A percentile compares a stretch with the other conserved stretches of the same genome.
These are phyloP conservation scores for Avena insularis DNA, from an alignment of 176 grass and related monocot genomes.

Conservation along the genomic window DNA sequence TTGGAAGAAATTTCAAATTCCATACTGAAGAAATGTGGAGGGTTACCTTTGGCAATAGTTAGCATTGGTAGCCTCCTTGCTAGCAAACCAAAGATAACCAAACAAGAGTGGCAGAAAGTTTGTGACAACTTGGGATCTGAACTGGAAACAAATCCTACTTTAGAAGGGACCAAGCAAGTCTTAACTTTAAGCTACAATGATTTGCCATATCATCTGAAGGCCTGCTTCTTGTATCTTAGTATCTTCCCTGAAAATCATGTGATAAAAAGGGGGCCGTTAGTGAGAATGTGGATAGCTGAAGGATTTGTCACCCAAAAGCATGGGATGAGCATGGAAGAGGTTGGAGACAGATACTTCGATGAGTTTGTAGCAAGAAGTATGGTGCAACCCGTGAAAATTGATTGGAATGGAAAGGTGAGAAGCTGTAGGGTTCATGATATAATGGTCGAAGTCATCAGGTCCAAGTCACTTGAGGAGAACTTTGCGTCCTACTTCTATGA, in stretches of 20 bases:
- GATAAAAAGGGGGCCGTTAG: not conserved
- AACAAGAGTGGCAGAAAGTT: conserved; percentile 10
- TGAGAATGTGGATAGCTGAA: conserved; percentile 41
- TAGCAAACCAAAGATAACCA: conserved; percentile 11
- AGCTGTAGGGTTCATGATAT: conserved; percentile 37
- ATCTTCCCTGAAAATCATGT: conserved; percentile 9
- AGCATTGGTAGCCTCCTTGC: conserved; percentile 14
- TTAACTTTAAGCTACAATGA: conserved; percentile 30
- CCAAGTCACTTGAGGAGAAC: conserved; percentile 40
- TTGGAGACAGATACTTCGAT: conserved; percentile 30
- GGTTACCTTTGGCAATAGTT: conserved; percentile 7
- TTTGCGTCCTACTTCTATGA: conserved; percentile 22
- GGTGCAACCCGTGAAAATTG: conserved; percentile 22
- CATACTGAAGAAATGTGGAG: conserved; percentile 10
- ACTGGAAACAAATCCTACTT: not conserved
- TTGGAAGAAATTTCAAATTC: not conserved
- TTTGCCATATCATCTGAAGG: conserved; percentile 45
- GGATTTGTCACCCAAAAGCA: conserved; percentile 1
- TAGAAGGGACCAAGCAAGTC: not conserved
- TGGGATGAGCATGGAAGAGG: conserved; percentile 1
- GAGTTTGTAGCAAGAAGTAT: conserved; percentile 36
- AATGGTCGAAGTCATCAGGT: conserved; percentile 43
- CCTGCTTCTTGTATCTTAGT: conserved; percentile 43
- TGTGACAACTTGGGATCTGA: not conserved
- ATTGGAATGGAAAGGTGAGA: conserved; percentile 29